Evolutionary conservation across 2,329 filamentous ascomycete species (phyloP).

Genomic region (Penicillium sp.): DNA sequence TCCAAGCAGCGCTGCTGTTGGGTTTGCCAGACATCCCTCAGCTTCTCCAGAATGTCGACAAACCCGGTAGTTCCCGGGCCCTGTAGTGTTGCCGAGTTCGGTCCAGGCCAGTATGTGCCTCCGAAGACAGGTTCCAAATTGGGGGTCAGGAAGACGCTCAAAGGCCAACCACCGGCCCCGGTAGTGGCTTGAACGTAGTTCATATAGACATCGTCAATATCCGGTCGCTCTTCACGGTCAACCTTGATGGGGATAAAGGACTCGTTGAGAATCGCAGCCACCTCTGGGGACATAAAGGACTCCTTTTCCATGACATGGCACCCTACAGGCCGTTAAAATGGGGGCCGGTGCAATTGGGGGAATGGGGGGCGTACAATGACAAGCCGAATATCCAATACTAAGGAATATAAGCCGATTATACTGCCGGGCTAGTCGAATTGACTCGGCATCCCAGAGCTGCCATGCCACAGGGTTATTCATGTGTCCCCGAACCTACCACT

Average conservation of each 20-base stretch:
- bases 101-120: slow-evolving; percentile 91
- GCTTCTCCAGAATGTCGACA: slow-evolving; percentile 74
- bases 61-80: slow-evolving; percentile 68
- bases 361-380: slow-evolving; percentile 66
- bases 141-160: slow-evolving; percentile 95
- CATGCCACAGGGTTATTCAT: slow-evolving; percentile 79
- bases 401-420: slow-evolving; percentile 88
- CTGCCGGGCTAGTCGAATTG: slow-evolving; percentile 68
- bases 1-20: slow-evolving; percentile 78
- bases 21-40: slow-evolving; percentile 69
- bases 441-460: slow-evolving; percentile 80
- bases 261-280: slow-evolving; percentile 77
- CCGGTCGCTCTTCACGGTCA: slow-evolving; percentile 88
- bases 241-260: slow-evolving; percentile 88
- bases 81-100: slow-evolving; percentile 52
- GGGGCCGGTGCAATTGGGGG: not conserved
- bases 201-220: slow-evolving; percentile 96
- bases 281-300: slow-evolving; percentile 77
- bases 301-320: slow-evolving; percentile 90
- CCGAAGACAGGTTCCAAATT: slow-evolving; percentile 92
- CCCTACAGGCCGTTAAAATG: slow-evolving; percentile 47
- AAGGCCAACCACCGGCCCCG: slow-evolving; percentile 83
- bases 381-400: slow-evolving; percentile 91
- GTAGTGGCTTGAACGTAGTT: slow-evolving; percentile 95
- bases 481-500: slow-evolving; percentile 61